Percentiles rank a stretch among this genome's conserved stretches.
Conservation (phyloP, 352 stramenopile species). For the Pythium coloratum region DNA sequence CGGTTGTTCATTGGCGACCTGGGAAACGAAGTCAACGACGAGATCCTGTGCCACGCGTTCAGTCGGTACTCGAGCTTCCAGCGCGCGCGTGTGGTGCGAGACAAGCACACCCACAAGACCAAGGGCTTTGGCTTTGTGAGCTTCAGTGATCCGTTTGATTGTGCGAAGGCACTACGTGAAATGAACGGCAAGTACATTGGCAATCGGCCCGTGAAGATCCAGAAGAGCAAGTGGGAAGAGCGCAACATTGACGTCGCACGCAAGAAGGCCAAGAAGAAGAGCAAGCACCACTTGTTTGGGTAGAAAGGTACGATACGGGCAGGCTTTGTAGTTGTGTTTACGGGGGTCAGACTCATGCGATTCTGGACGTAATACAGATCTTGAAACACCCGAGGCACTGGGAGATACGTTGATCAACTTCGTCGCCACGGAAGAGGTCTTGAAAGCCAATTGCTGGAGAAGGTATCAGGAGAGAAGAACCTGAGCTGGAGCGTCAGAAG, state of each 20-base stretch:
- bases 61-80: conserved; percentile 74
- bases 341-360: no score
- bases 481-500: conserved; percentile 86
- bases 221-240: conserved; percentile 95
- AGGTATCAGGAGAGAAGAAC: conserved; percentile 91
- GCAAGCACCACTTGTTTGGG: conserved; percentile 80
- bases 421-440: conserved; percentile 91
- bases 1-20: conserved; percentile 96
- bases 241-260: conserved; percentile 89
- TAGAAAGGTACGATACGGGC: background rate
- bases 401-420: conserved; percentile 90
- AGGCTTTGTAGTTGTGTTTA: no score
- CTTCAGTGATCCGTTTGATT: conserved; percentile 93
- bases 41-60: conserved; percentile 82
- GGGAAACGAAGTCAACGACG: conserved; percentile 91
- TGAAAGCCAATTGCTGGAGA: conserved; percentile 88
- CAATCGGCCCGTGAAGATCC: conserved; percentile 93
- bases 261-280: conserved; percentile 89
- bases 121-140: conserved; percentile 96
- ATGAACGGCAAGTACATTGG: conserved; percentile 97
- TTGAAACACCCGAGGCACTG: no score
- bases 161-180: conserved; percentile 92
- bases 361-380: no score
- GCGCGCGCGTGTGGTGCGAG: conserved; percentile 72
- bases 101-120: conserved; percentile 89